Evolutionary conservation across 2,329 filamentous ascomycete genomes (phyloP).

Genomic region (Onygenales sp.): DNA sequence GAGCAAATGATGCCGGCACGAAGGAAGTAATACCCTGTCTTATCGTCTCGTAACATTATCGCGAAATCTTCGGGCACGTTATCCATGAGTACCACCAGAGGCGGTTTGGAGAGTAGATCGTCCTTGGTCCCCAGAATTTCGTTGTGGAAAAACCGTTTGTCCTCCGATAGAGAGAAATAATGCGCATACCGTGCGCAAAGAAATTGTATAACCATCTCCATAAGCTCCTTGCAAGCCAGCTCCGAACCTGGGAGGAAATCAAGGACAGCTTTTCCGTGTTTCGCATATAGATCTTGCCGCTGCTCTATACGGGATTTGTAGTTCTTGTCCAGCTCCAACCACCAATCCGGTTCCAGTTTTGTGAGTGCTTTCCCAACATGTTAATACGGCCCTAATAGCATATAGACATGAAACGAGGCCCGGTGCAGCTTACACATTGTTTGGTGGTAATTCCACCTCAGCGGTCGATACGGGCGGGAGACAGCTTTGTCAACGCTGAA

Average conservation of each 20-base stretch:
- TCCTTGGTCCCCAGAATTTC: conserved; percentile 54
- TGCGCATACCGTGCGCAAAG: conserved; percentile 68
- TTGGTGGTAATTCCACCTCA: conserved; percentile 78
- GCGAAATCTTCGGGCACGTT: conserved; percentile 81
- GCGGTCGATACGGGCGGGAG: conserved; percentile 68
- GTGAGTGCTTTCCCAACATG: conserved; percentile 49
- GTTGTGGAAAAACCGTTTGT: conserved; percentile 56
- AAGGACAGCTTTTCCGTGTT: conserved; percentile 56
- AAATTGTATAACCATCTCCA: conserved; percentile 79
- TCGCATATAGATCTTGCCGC: conserved; percentile 54
- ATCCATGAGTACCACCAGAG: conserved; percentile 61
- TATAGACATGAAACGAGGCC: not conserved
- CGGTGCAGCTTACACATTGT: conserved; percentile 66
- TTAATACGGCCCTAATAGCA: not conserved
- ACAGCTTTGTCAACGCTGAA: conserved; percentile 62
- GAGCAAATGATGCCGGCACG: conserved; percentile 71
- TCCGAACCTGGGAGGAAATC: conserved; percentile 64
- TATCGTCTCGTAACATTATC: conserved; percentile 61
- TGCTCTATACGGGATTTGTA: conserved; percentile 60
- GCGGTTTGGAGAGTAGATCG: conserved; percentile 51
- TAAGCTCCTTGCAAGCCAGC: conserved; percentile 71
- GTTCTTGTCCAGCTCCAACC: conserved; percentile 74
- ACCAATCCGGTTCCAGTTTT: conserved; percentile 74
- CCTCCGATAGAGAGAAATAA: conserved; percentile 53
- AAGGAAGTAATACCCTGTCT: conserved; percentile 63